Evolutionary conservation across 495 filamentous ascomycete species (phyloP), one percentile per base, ranked within the genome.

Genomic region (Xylaria palmicola): DNA sequence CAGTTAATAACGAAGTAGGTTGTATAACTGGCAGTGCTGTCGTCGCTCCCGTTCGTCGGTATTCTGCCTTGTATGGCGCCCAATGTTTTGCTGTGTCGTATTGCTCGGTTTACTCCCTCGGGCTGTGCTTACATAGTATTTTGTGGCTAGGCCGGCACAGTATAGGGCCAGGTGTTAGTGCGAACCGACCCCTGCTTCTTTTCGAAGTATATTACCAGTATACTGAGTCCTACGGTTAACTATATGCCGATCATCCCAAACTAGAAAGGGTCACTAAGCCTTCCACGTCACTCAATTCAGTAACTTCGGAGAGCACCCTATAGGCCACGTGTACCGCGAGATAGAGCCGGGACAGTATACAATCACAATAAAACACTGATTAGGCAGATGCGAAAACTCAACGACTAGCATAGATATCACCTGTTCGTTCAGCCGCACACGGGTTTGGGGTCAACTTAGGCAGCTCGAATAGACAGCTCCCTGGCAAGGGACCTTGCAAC

Each of bases 61-160:
- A 40, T 32, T 56, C 32, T 41, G 24, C 34, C 34, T 15, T 6
- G 13, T 10, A 24, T 47, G 30, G 12, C 9, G 47, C 13, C 20
- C 6, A n/a, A 48, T 6, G 20, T 29, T 9, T 7, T 29, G 24
- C 24, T 5, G 7, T 30, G 17, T 59, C 56, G 56, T 59, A 59
- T 59, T 36, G 26, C 47, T 59, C 56, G 56, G 43, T 32, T 59
- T 56, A 30, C 36, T 40, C 19, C 22, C 5, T 24, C 22, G 12
- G 24, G 7, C 9, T 40, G 10, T 13, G 51, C 50, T 39, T 37
- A 34, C 17, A 8, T 41, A 20, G 19, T 22, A n/a, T 22, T 15
- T 54, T 26, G 19, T 22, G 20, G 50, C 50, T 9, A 30, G 17
- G 45, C 45, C 45, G 45, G 26, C 24, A 7, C 15, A 13, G 24